Percentiles rank a stretch among this genome's conserved stretches.
These are phyloP conservation scores for Ogataea trehaloabstinens DNA, from an alignment of 805 yeast genomes.

Conservation along the genomic window DNA sequence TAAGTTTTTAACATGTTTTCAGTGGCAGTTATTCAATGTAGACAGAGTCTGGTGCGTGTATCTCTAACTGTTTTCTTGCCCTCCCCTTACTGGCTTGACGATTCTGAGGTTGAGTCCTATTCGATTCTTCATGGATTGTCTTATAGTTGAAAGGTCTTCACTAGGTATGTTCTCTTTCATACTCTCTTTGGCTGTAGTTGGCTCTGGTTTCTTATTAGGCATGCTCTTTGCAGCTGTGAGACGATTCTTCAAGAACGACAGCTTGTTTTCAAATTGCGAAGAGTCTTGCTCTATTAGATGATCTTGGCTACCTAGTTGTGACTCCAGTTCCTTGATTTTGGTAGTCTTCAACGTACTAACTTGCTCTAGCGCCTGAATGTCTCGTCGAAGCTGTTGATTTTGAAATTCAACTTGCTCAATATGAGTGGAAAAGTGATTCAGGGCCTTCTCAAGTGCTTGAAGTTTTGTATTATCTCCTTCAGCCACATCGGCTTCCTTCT, in stretches of 20 bases:
- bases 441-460: constrained; percentile 53
- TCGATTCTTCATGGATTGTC: constrained; percentile 23
- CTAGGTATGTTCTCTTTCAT: constrained; percentile 18
- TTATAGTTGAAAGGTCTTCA: constrained; percentile 6
- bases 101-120: constrained; percentile 57
- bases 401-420: constrained; percentile 62
- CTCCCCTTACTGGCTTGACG: constrained; percentile 42
- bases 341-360: constrained; percentile 56
- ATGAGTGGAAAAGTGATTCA: constrained; percentile 56
- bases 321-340: constrained; percentile 54
- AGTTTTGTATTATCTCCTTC: constrained; percentile 37
- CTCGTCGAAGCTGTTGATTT: constrained; percentile 55
- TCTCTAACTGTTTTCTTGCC: constrained; percentile 18
- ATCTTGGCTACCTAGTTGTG: constrained; percentile 49
- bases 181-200: constrained; percentile 2
- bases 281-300: constrained; percentile 47
- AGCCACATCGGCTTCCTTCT: constrained; percentile 6
- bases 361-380: constrained; percentile 51
- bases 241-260: constrained; percentile 29
- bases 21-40: not conserved
- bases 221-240: constrained; percentile 22
- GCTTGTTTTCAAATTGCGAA: constrained; percentile 44
- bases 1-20: too few species aligned
- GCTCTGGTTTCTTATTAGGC: constrained; percentile 2
- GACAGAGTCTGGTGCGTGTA: too few species aligned